Evolutionary conservation across 805 yeast genomes (phyloP).

Genomic region (Saccharomycopsis oosterbeekiorum): DNA sequence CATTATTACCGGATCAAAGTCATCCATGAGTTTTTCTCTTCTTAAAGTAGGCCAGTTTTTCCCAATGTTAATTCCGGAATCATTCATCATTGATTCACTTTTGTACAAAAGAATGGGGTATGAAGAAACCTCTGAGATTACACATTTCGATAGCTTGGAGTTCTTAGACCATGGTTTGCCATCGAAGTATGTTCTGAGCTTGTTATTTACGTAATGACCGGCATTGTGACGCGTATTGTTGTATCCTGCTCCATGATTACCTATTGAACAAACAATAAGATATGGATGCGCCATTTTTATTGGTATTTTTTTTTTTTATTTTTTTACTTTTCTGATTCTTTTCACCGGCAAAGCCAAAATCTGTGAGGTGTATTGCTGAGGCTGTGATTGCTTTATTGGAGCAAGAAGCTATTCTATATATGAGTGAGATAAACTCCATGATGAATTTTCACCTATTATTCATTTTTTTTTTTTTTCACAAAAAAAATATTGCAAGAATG

Average conservation of each 20-base stretch:
- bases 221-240: constrained; percentile 11
- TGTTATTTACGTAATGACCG: constrained; percentile 10
- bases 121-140: neutral
- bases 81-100: constrained; percentile 13
- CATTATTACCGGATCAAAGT: constrained; percentile 9
- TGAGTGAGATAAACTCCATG: no score
- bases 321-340: no score
- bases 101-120: constrained; percentile 1
- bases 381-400: no score
- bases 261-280: constrained; percentile 11
- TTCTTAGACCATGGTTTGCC: constrained; percentile 2
- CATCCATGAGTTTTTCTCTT: constrained; percentile 1
- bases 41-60: constrained; percentile 6
- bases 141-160: neutral
- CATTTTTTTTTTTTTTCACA: no score
- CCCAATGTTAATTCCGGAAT: constrained; percentile 4
- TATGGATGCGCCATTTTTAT: neutral
- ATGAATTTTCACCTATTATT: no score
- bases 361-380: no score
- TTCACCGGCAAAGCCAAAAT: no score
- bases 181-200: constrained; percentile 1
- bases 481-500: no score
- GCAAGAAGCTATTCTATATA: no score
- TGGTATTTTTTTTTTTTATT: no score
- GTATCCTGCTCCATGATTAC: constrained; percentile 14